Conservation (phyloP, 805 yeast species). For the Aciculoconidium aculeatum region DNA sequence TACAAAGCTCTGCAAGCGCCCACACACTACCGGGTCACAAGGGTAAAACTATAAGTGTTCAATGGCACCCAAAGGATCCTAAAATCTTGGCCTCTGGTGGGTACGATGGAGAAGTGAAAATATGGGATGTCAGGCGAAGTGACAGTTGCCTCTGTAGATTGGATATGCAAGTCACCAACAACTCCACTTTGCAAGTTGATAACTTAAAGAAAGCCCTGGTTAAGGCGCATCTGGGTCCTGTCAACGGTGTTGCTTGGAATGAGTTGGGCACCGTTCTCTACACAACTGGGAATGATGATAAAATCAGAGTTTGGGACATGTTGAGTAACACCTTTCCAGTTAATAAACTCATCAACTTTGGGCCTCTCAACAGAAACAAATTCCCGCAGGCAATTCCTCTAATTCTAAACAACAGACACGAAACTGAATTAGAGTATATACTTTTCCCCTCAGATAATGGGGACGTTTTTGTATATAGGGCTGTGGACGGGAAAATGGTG, state of each 20-base stretch:
- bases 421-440: constrained; percentile 51
- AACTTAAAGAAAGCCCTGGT: constrained; percentile 30
- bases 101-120: constrained; percentile 67
- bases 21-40: constrained; percentile 64
- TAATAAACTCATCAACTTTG: constrained; percentile 67
- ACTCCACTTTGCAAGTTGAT: constrained; percentile 12
- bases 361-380: constrained; percentile 69
- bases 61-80: constrained; percentile 68
- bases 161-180: constrained; percentile 47
- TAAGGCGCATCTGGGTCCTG: constrained; percentile 71
- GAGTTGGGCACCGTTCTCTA: constrained; percentile 56
- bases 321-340: constrained; percentile 33
- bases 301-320: constrained; percentile 73
- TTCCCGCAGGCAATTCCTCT: constrained; percentile 46
- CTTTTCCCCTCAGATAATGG: constrained; percentile 75
- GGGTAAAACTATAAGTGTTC: constrained; percentile 50
- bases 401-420: constrained; percentile 44
- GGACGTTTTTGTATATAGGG: constrained; percentile 54
- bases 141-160: constrained; percentile 56
- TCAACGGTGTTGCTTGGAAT: constrained; percentile 76
- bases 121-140: constrained; percentile 83
- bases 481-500: constrained; percentile 58
- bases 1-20: constrained; percentile 66
- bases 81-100: constrained; percentile 74
- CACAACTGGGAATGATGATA: constrained; percentile 77